Percentiles rank a stretch among this genome's conserved stretches.
Conservation (phyloP, 2,329 filamentous ascomycete species). For the Blumeria hordei region DNA sequence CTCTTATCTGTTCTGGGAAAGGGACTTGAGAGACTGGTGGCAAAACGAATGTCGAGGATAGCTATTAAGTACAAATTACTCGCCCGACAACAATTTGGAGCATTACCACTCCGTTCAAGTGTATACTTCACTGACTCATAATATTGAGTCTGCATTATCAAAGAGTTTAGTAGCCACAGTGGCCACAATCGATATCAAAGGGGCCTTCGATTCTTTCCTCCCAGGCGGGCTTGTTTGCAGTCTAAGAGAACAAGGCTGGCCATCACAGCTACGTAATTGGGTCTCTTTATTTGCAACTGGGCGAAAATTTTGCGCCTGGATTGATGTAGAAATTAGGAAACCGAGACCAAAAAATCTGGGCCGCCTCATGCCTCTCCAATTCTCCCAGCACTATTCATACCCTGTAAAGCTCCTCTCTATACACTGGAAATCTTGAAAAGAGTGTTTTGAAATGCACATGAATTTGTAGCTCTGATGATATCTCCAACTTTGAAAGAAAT, state of each 20-base stretch:
- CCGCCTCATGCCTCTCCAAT: background rate
- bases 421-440: background rate
- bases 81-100: too few species aligned
- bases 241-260: background rate
- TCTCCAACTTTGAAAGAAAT: background rate
- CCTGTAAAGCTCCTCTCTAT: background rate
- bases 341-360: too few species aligned
- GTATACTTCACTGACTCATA: background rate
- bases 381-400: background rate
- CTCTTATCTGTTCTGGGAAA: background rate
- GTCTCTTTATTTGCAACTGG: background rate
- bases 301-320: background rate
- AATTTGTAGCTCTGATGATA: background rate
- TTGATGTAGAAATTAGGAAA: background rate
- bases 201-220: background rate
- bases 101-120: background rate
- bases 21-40: background rate
- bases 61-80: background rate
- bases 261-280: background rate
- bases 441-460: background rate
- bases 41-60: background rate
- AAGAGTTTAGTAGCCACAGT: background rate
- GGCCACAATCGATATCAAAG: background rate
- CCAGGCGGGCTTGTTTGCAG: background rate
- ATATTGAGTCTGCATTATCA: background rate